Evolutionary conservation across 129 eudicot species (phyloP), one percentile per base, ranked within the genome.

Genomic region (Chrysanthemum makinoi): DNA sequence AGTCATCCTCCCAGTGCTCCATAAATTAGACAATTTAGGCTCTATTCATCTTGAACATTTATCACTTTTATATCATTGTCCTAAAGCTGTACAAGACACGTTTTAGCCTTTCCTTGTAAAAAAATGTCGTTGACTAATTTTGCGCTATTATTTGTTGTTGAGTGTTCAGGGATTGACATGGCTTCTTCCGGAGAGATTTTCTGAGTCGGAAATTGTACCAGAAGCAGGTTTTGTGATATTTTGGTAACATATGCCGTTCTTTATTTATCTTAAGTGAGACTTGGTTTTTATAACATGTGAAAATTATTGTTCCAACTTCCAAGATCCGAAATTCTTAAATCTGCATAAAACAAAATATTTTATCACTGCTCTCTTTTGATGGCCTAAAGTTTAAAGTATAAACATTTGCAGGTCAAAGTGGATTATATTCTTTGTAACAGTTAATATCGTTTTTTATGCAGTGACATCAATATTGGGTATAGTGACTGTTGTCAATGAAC

Each of bases 191-290:
- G 99, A 94, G 70, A 86, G 99, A 72, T 94, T 94, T 80, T 87
- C 99, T 16, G 96, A 82, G 9, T 90, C 99, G 49, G 99, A 94
- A 84, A 90, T 94, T 26, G 87, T 88, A 69, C 99, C 97, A 72
- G 97, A 94, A 94, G 99, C 99, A 94, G 99, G 99, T 94, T 86
- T 86, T 94, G 95, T 94, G 91, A 83, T 83, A 79, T 74, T 94
- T 94, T 72, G 99, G 99, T 90, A 89, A 87, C 97, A 79, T 70
- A 84, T 82, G 62, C 53, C 80, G 84, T 72, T 66, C 60, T 60
- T 86, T 76, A 73, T 72, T 77, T 39, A 6, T 39, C 44, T 35
- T 1, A 6, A 39, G 44, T 39, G 44, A 39, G 6, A 39, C 44
- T 39, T 39, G 44, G 44, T 39, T 39, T 39, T 39, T 39, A 39